A percentile compares a stretch with the other conserved stretches of the same genome.
Evolutionary conservation across 129 eudicot genomes (phyloP).

Genomic region (Gnaphalium uliginosum): DNA sequence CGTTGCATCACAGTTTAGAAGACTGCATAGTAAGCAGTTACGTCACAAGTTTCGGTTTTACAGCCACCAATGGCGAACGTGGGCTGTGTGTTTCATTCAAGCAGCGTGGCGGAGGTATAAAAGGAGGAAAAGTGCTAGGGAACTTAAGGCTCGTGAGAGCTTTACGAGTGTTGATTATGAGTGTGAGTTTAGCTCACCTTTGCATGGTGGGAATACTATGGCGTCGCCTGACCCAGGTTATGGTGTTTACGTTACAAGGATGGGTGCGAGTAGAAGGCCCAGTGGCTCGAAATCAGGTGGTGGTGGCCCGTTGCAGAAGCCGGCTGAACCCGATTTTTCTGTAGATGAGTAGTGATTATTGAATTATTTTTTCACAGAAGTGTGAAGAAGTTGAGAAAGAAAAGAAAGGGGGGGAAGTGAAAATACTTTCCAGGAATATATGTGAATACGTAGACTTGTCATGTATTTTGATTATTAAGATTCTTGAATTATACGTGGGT

Average conservation of each 20-base stretch:
- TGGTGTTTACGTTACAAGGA: slow-evolving; percentile 40
- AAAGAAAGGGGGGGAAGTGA: slow-evolving; percentile 17
- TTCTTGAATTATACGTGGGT: slow-evolving; percentile 24
- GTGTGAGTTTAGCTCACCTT: slow-evolving; percentile 14
- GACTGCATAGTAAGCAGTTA: slow-evolving; percentile 47
- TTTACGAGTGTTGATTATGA: slow-evolving; percentile 31
- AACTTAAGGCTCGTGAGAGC: slow-evolving; percentile 49
- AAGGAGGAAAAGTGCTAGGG: slow-evolving; percentile 44
- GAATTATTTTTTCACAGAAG: not conserved
- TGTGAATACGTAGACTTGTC: slow-evolving; percentile 41
- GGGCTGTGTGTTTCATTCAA: slow-evolving; percentile 87
- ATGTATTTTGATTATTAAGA: slow-evolving; percentile 23
- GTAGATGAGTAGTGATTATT: slow-evolving; percentile 49
- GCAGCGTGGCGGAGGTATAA: slow-evolving; percentile 62
- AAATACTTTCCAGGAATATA: slow-evolving; percentile 23
- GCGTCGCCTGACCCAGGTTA: slow-evolving; percentile 48
- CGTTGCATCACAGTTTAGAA: slow-evolving; percentile 44
- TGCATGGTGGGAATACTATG: slow-evolving; percentile 16
- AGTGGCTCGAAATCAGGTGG: slow-evolving; percentile 35
- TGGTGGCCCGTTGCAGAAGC: slow-evolving; percentile 54
- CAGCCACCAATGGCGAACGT: slow-evolving; percentile 93
- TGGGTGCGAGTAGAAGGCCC: slow-evolving; percentile 41
- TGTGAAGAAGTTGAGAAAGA: slow-evolving; percentile 16
- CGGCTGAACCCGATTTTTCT: slow-evolving; percentile 68
- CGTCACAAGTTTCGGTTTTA: slow-evolving; percentile 85